These are phyloP conservation scores for Cordia subcordata DNA, from an alignment of 257 asterid species.

Conservation along the genomic window DNA sequence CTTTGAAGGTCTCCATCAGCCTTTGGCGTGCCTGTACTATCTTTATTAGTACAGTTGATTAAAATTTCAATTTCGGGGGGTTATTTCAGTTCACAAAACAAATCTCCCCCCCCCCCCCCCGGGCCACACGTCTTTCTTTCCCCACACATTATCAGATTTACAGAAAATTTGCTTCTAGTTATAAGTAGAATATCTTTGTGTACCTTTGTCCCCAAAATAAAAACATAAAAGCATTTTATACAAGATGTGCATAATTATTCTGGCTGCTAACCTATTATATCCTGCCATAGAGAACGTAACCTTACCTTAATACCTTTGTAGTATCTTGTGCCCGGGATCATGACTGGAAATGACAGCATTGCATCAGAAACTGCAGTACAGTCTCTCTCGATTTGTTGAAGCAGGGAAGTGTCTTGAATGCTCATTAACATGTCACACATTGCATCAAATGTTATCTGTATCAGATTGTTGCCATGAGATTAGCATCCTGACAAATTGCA, in stretches of 20 bases:
- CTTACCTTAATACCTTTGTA: conserved; percentile 51
- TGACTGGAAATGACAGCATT: conserved; percentile 45
- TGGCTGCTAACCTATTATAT: not conserved
- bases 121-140: no score
- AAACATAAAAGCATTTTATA: no score
- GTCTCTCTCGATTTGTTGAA: conserved; percentile 35
- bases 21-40: conserved; percentile 43
- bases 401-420: conserved; percentile 30
- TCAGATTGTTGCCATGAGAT: conserved; percentile 3
- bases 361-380: conserved; percentile 40
- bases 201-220: no score
- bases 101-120: no score
- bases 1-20: conserved; percentile 38
- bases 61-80: not conserved
- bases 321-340: conserved; percentile 57
- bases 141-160: no score
- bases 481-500: not conserved
- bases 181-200: no score
- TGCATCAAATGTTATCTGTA: conserved; percentile 52
- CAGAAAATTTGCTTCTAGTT: no score
- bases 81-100: not conserved
- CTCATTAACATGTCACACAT: conserved; percentile 53
- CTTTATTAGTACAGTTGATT: not conserved
- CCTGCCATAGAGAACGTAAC: not conserved
- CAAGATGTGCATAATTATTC: no score